Percentiles rank a stretch among this genome's conserved stretches.
These are phyloP conservation scores for Peterozyma xylosa DNA, from an alignment of 805 yeast species.

Conservation along the genomic window DNA sequence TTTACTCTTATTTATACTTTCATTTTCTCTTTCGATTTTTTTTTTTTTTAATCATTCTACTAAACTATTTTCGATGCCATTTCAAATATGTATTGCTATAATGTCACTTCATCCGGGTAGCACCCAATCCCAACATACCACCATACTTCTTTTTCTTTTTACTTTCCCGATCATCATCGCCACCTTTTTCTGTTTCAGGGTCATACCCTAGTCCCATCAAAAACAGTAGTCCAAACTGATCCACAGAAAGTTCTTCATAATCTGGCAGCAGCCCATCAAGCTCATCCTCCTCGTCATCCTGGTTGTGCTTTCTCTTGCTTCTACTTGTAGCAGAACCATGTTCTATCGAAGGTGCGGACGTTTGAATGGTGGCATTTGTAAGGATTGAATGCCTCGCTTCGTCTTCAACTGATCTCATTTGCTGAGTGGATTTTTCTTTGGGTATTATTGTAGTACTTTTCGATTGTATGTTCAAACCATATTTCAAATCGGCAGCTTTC, in stretches of 20 bases:
- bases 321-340: background rate
- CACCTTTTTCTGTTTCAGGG: background rate
- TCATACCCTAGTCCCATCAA: constrained; percentile 8
- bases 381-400: background rate
- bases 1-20: background rate
- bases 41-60: background rate
- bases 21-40: background rate
- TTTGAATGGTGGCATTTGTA: background rate
- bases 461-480: background rate
- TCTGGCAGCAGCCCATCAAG: constrained; percentile 1
- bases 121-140: constrained; percentile 4
- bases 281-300: background rate
- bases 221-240: constrained; percentile 8
- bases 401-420: background rate
- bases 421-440: background rate
- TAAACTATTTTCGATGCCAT: background rate
- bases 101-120: background rate
- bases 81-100: no score
- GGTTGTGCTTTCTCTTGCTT: background rate
- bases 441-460: background rate
- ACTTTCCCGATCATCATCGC: background rate
- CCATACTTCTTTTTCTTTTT: constrained; percentile 3
- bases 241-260: constrained; percentile 6
- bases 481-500: background rate
- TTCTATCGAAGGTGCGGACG: background rate